Evolutionary conservation across 2,329 filamentous ascomycete genomes (phyloP), one percentile per base, ranked within the genome.

Genomic region (Drechslerella stenobrocha): DNA sequence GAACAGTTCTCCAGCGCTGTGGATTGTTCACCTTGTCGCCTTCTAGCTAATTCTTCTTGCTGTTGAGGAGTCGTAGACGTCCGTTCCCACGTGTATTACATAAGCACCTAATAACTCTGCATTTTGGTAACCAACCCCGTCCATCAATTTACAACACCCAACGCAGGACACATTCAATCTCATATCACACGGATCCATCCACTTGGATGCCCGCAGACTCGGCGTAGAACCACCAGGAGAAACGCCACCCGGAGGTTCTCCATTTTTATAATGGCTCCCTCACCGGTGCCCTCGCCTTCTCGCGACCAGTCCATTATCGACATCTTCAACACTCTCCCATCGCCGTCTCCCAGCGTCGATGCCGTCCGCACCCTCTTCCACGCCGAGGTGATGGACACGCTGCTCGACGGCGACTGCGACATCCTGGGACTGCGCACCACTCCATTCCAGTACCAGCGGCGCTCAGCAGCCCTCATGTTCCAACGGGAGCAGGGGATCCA

Each of bases 391-490:
- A 77, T 80, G 0, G 79, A 78, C 47, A 77, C 81, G 23, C 80
- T 82, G 0, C 81, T 87, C 73, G 76, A 81, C 37, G 79, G 80
- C 23, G 74, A 77, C 9, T 3, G 4, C 3, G 44, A 47, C 8
- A 71, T 88, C 0, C 73, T 76, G 1, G 87, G 87, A 0, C 75
- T 91, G 3, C 81, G 76, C 11, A 88, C 89, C 0, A 77, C 77
- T 0, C 78, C 96, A 0, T 88, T 93, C 74, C 81, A 83, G 0
- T 95, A 95, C 72, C 92, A 97, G 75, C 82, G 86, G 51, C 82
- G 87, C 44, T 92, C 90, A 0, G 87, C 87, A 0, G 89, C 88
- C 2, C 75, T 87, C 24, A 96, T 97, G 90, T 77, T 96, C 15
- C 87, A 93, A 74, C 85, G 87, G 53, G 92, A 97, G 76, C 77